These are phyloP conservation scores for Trypanosoma conorhini DNA, from an alignment of 208 protist genomes.

Conservation along the genomic window DNA sequence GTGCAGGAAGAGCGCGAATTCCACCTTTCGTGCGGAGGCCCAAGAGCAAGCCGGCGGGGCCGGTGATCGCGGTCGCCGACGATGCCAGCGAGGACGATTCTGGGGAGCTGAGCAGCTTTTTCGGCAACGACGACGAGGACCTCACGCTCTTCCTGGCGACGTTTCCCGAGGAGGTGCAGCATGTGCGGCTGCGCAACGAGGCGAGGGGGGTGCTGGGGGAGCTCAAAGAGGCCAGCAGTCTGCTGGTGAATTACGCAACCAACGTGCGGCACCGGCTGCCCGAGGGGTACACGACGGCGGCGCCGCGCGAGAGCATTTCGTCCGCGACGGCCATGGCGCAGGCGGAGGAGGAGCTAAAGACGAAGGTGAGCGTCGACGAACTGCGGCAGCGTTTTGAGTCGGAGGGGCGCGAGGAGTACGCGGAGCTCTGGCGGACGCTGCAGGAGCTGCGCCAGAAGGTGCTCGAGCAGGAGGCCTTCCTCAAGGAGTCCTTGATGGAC, in stretches of 20 bases:
- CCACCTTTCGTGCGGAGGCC: neutral
- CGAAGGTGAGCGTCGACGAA: conserved; percentile 39
- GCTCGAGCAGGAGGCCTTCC: conserved; percentile 36
- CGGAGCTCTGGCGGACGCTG: conserved; percentile 48
- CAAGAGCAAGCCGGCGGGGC: neutral
- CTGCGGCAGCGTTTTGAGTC: conserved; percentile 50
- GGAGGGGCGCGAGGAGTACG: conserved; percentile 62
- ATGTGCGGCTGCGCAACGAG: conserved; percentile 63
- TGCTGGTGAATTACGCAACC: conserved; percentile 23
- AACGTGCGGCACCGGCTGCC: conserved; percentile 9
- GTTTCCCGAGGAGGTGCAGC: conserved; percentile 64
- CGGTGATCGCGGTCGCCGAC: neutral
- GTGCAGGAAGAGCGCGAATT: neutral
- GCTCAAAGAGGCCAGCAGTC: conserved; percentile 18
- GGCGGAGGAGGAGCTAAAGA: conserved; percentile 37
- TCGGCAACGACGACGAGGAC: conserved; percentile 36
- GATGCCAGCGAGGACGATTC: neutral
- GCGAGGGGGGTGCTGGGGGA: conserved; percentile 56
- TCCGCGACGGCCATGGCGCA: neutral
- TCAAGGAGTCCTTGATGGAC: conserved; percentile 49
- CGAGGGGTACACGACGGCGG: neutral
- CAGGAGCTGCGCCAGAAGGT: conserved; percentile 50
- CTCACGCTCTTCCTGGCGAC: conserved; percentile 54
- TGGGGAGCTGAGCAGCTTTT: conserved; percentile 24
- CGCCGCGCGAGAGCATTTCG: neutral